phyloP scores from a whole-genome alignment of 2,329 filamentous ascomycete genomes.

The Colletotrichum endophyticum region DNA sequence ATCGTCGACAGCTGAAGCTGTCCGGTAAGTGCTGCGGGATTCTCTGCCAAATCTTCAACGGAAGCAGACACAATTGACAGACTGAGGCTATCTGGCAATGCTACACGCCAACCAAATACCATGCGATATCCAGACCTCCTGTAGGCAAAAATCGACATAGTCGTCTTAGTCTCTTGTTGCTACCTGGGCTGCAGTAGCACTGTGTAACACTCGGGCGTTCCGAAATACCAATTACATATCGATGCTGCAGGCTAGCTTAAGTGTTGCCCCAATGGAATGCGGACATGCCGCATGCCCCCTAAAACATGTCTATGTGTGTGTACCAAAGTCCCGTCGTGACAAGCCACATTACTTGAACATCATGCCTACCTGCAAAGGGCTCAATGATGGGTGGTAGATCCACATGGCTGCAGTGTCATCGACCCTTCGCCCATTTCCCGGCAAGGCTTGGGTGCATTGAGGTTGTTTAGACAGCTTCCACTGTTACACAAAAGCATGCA shows the following conservation, averaged over 20 bases:
- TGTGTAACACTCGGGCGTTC: neutral
- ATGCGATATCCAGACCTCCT: rapidly evolving
- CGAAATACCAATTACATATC: neutral
- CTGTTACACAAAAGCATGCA: neutral
- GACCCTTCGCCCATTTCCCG: neutral
- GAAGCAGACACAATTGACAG: rapidly evolving
- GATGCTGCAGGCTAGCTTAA: neutral
- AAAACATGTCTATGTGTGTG: rapidly evolving
- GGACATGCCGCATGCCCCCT: neutral
- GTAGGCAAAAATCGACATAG: rapidly evolving
- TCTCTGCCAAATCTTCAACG: neutral
- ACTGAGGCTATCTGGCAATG: neutral
- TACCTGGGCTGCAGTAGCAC: rapidly evolving
- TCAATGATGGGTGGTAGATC: neutral
- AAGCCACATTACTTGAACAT: neutral
- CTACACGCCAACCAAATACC: neutral
- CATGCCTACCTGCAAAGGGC: neutral
- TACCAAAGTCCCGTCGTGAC: neutral
- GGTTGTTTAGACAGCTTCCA: neutral
- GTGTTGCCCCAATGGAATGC: rapidly evolving
- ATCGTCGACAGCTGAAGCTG: neutral
- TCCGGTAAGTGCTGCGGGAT: neutral
- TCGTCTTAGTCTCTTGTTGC: neutral
- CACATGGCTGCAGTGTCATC: neutral
- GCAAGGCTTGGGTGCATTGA: neutral